Evolutionary conservation across 2,329 filamentous ascomycete species (phyloP), one percentile per base, ranked within the genome.

Genomic region (Neopestalotiopsis rosae): DNA sequence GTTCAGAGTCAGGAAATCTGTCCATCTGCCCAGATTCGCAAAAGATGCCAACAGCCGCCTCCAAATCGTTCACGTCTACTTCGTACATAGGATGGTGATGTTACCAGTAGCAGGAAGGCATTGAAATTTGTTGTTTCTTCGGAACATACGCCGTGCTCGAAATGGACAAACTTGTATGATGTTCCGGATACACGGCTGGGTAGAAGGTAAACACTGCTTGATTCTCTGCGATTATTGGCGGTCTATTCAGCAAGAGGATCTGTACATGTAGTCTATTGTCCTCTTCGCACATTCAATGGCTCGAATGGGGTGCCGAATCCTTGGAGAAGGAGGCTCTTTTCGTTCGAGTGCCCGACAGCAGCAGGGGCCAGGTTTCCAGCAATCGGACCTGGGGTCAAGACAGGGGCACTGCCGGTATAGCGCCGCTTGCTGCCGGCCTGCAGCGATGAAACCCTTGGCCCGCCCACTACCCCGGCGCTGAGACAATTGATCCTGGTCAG

Each of bases 391-490:
- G 62, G 20, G 42, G n/a, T 24, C 40, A 32, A 49, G 34, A 40
- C 62, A 65, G 20, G 38, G 40, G 32, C 32, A 65, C 7, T 67
- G 14, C 65, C 40, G 65, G 65, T 56, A 32, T 24, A 42, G 56
- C 32, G n/a, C 58, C 56, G 65, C 52, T 42, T 40, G 58, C 38
- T 67, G 52, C 52, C 65, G 65, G 40, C 28, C 59, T 62, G 59
- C 59, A 62, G 32, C 28, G 28, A 61, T 70, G 69, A 70, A 70
- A 70, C 69, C 45, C 64, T 59, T 28, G 66, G 52, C 69, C 69
- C 69, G 61, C 62, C 69, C 40, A 24, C 24, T 30, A 42, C 10
- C 42, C 63, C 69, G 61, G 24, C 64, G 69, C 69, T 70, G 69
- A 68, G 69, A 70, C 69, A 67, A 30, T 28, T 45, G 57, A 68